Percentiles rank a stretch among this genome's conserved stretches.
Evolutionary conservation across 2,329 filamentous ascomycete genomes (phyloP).

Genomic region (Mariannaea elegans): DNA sequence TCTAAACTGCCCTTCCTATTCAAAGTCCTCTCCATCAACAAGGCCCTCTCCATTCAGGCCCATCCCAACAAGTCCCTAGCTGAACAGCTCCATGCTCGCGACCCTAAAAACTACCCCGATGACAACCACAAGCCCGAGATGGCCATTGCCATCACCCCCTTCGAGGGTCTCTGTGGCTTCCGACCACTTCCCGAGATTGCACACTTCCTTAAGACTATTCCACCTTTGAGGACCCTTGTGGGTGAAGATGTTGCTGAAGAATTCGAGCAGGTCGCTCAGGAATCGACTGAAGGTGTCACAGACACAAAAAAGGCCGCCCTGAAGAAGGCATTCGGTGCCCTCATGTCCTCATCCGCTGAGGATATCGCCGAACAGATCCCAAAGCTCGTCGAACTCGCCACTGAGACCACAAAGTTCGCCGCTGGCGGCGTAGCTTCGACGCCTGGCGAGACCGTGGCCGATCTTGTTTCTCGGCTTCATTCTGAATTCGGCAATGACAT

Average conservation of each 20-base stretch:
- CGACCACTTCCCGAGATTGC: slow-evolving; percentile 85
- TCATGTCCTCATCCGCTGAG: slow-evolving; percentile 81
- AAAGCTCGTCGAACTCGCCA: slow-evolving; percentile 75
- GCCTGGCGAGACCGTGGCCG: slow-evolving; percentile 74
- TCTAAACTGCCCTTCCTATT: slow-evolving; percentile 93
- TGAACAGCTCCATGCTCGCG: slow-evolving; percentile 83
- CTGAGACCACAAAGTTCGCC: slow-evolving; percentile 78
- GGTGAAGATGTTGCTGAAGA: slow-evolving; percentile 68
- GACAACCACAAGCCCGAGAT: slow-evolving; percentile 99
- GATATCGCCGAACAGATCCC: slow-evolving; percentile 64
- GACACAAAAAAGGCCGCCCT: slow-evolving; percentile 81
- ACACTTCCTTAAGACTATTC: slow-evolving; percentile 74
- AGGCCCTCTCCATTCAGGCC: slow-evolving; percentile 95
- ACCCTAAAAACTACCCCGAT: slow-evolving; percentile 95
- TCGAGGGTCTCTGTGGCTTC: slow-evolving; percentile 96
- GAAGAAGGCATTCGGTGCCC: slow-evolving; percentile 75
- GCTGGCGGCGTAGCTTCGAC: slow-evolving; percentile 75
- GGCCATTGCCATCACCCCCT: slow-evolving; percentile 96
- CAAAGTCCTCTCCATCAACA: slow-evolving; percentile 96
- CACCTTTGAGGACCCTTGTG: slow-evolving; percentile 70
- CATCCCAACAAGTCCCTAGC: slow-evolving; percentile 94
- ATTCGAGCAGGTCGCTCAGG: slow-evolving; percentile 61
- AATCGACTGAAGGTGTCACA: slow-evolving; percentile 49
- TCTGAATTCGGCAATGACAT: slow-evolving; percentile 89
- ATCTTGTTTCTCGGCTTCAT: slow-evolving; percentile 81